Conservation (phyloP, 768 basidiomycete species). For the Termitomyces heimii region DNA sequence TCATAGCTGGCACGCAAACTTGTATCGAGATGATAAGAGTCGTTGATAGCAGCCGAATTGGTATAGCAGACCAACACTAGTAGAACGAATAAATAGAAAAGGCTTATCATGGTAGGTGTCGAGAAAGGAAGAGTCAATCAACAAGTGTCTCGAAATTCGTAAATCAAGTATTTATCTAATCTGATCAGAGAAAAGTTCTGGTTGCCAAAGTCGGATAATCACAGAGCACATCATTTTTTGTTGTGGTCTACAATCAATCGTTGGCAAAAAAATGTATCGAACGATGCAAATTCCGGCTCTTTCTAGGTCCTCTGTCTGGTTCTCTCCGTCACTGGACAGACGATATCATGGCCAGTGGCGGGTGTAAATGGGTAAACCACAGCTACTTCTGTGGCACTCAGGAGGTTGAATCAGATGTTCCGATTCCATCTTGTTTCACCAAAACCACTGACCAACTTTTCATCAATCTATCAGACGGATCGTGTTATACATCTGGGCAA, state of each 20-base stretch:
- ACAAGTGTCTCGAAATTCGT: not conserved
- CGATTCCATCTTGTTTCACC: not conserved
- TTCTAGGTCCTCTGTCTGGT: not conserved
- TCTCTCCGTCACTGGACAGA: not conserved
- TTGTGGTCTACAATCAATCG: not conserved
- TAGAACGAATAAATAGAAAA: not conserved
- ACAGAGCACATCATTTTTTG: not conserved
- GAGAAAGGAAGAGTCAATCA: not conserved
- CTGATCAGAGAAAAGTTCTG: too few species aligned
- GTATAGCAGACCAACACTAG: not conserved
- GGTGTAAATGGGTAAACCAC: not conserved
- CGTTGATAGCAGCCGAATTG: slow-evolving; percentile 7
- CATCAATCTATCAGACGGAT: not conserved
- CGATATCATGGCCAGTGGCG: not conserved
- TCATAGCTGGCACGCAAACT: not conserved
- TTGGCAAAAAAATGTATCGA: not conserved
- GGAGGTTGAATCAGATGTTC: not conserved
- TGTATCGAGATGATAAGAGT: not conserved
- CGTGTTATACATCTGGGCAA: not conserved
- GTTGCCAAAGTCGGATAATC: too few species aligned
- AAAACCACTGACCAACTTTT: not conserved
- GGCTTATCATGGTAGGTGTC: not conserved
- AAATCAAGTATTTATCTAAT: not conserved
- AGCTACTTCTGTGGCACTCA: too few species aligned
- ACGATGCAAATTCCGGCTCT: not conserved